Base-by-base conservation (phyloP, 2,329 filamentous ascomycete genomes). In the Fusarium irregulare region DNA sequence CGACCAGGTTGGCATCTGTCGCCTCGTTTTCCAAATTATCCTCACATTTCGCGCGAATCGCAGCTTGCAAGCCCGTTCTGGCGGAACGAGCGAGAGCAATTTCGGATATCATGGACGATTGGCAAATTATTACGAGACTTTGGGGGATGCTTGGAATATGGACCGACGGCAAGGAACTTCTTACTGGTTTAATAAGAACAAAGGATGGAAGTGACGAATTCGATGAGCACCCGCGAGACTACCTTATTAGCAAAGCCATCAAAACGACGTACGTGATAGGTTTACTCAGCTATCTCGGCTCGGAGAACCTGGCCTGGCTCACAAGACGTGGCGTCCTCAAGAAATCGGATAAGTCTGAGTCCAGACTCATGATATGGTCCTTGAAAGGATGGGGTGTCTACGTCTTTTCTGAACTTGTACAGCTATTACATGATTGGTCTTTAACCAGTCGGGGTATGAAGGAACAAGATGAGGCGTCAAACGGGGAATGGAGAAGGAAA, bases 51-150 rank as follows among this genome's bases (percentile, higher is more conserved):
- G 5, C 42, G 6, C 37, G 1, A 7, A 30, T 9, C 18, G 18
- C 1, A 18, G 18, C 21, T 0, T 45, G 21, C 9, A 60, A 14
- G 4, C 8, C 25, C 2, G 12, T 21, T 1, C 12, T 66, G 21
- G 56, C 64, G 4, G 51, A 69, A 14, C 42, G 68, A 10, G 7
- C 58, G 1, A 56, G 60, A 12, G 64, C 68, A 1, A 9, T 71
- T 2, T 48, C 66, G 2, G 16, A 66, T 40, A 48, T 71, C 14
- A 11, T 71, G n/a, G 68, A 72, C n/a, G 68, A 72, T 8, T 71
- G 68, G 68, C 68, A 71, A 4, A 66, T 64, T 3, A 59, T 71
- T 3, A 72, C 60, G 12, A 45, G 68, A 7, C 13, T 71, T 14
- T 71, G 68, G 68, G 68, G 68, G 0, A 10, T 69, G 3, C 3